A percentile compares a stretch with the other conserved stretches of the same genome.
phyloP scores from a whole-genome alignment of 306 rosid species.

The Lathyrus sativus region DNA sequence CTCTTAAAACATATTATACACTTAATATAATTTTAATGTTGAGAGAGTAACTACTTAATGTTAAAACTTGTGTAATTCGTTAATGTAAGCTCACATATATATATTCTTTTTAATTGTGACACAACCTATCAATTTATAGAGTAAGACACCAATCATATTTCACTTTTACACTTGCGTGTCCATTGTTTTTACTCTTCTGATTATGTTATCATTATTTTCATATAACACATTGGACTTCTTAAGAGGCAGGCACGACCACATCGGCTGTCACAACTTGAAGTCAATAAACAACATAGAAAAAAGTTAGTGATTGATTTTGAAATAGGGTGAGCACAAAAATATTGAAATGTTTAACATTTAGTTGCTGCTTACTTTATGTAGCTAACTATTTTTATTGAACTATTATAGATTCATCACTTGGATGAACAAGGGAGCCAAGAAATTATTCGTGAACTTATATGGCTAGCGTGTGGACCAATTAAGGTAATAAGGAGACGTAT shows the following conservation, averaged over 20 bases:
- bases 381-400: background rate
- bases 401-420: background rate
- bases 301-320: background rate
- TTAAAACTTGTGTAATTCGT: no score
- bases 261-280: background rate
- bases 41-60: no score
- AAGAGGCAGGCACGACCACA: background rate
- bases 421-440: background rate
- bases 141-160: slow-evolving; percentile 1
- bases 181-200: background rate
- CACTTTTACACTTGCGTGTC: background rate
- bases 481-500: background rate
- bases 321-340: background rate
- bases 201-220: background rate
- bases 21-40: no score
- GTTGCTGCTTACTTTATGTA: background rate
- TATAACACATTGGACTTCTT: no score
- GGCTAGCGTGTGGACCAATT: background rate
- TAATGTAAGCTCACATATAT: background rate
- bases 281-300: background rate
- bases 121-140: background rate
- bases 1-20: no score
- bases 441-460: background rate
- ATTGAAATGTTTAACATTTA: background rate
- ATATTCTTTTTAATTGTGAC: background rate